Evolutionary conservation across 176 grass and related monocot species (phyloP), one percentile per base, ranked within the genome.

Genomic region (Echinochloa phyllopogon): DNA sequence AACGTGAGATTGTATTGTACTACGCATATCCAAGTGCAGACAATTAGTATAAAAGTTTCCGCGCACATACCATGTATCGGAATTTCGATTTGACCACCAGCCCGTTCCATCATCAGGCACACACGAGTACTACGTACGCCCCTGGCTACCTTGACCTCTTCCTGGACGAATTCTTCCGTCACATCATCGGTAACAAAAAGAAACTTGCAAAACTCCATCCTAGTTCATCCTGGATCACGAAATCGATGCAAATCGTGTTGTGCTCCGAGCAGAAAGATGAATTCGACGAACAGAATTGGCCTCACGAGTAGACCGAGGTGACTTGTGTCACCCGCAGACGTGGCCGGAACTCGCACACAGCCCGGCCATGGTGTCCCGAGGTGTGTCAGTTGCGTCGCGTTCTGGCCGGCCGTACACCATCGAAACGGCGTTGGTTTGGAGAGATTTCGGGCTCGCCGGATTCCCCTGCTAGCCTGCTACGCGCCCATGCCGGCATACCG

Each of bases 351-450:
- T 87, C 88, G 10, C 88, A 90, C 88, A 87, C 67, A 21, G 50
- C 8, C 50, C 67, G 10, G 0, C 48, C 12, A 0, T 39, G 17
- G 29, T 6, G 40, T 16, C 18, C 33, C 79, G 7, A 67, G 89
- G 51, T 90, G 89, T 90, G 89, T 83, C 84, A 90, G 45, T 87
- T 90, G 50, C 0, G 18, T 69, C 59, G 39, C 51, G 17, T 68
- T 87, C 60, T 10, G 41, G 10, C 59, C 3, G 20, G 5, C 4
- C 75, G 68, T 69, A 87, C 27, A 2, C 58, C 6, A 10, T 9
- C 80, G 23, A 83, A 90, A 90, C 50, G 41, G 24, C 18, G 50
- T 45, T 6, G 0, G 80, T 68, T 87, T 1, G 4, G 1, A 13
- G 42, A 20, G 74, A 0, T 84, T 52, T 42, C 0, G 0, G 8